Base-by-base conservation (phyloP, 2,329 filamentous ascomycete genomes). In the Colletotrichum higginsianum region DNA sequence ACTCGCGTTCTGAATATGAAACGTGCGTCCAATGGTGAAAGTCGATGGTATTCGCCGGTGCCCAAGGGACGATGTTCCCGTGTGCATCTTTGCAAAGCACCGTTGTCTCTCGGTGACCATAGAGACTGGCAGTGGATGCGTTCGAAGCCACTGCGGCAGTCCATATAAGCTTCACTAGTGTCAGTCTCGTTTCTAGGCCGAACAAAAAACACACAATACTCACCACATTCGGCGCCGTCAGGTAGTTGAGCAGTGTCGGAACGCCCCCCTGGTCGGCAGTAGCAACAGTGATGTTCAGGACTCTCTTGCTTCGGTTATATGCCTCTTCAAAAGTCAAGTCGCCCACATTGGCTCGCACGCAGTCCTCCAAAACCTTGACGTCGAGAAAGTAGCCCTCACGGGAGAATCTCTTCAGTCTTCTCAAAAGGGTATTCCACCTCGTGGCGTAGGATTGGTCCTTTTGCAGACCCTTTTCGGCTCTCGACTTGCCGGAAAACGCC, bases 281-380 rank as follows among this genome's bases (percentile, higher is more conserved):
- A 0, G 93, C 93, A 26, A 98, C 92, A 0, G 95, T 98, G 74
- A 98, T 98, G 79, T 98, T 98, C 75, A 98, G 84, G 4, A 97
- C 91, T 61, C 94, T 87, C 78, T 96, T 96, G 49, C 94, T 98
- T 73, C 91, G 90, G 62, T 91, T 89, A 78, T 95, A 98, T 0
- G 96, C 96, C 82, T 98, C 96, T 80, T 97, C 94, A 78, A 98
- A 98, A 0, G 95, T 98, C 73, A 97, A 80, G 77, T 98, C 93
- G 12, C 95, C 95, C 16, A 98, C 91, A 75, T 98, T 97, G 16
- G 92, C 90, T 68, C 92, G 89, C 16, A 98, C 92, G 75, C 94
- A 96, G 70, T 95, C 90, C 78, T 97, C 94, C 56, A 98, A 83
- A 12, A 97, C 92, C 50, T 88, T 90, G 4, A 94, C 90, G 79